Evolutionary conservation across 1,284 basidiomycete genomes (phyloP), one percentile per base, ranked within the genome.

Genomic region (Cutaneotrichosporon sp.): DNA sequence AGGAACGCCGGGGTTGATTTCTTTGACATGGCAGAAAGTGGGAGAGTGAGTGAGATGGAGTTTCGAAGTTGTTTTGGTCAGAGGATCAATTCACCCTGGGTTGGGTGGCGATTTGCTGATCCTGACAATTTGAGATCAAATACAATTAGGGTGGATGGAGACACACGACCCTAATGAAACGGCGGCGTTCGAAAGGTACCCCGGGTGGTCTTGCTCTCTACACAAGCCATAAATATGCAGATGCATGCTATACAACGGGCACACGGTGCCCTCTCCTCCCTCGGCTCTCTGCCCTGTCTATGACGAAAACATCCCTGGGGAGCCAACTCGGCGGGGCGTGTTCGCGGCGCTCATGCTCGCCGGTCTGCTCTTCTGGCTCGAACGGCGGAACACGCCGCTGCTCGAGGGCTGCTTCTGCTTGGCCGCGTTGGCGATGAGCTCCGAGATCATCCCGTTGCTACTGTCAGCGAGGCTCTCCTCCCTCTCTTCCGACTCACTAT

Each of bases 381-480:
- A 49, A 32, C 67, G 41, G 25, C 70, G 56, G 57, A 74, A 74
- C 12, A 75, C 59, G 16, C 71, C 70, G 9, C 56, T 46, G n/a
- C 49, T 43, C 17, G 54, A 50, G 1, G 54, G 47, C 51, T 65
- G 63, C 61, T 72, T 74, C 29, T 65, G 67, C 52, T 71, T 72
- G 31, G 71, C 71, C 0, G 74, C 74, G 55, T 72, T 73, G 34
- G 71, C 59, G 51, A 76, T 75, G 16, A 76, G 62, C 27, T 72
- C 72, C 8, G 72, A 75, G 51, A 76, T 76, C 66, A 74, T 70
- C 12, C 74, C 74, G 55, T 76, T 76, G 50, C 71, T 74, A 46
- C 9, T 29, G 57, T 65, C 44, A 63, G 52, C 44, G 9, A 10
- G 10, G 10, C 2, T 27, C 35, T 8, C 8, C 17, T 33, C 17